Conservation (phyloP, 345 rosid species). For the Capsella bursapastoris region DNA sequence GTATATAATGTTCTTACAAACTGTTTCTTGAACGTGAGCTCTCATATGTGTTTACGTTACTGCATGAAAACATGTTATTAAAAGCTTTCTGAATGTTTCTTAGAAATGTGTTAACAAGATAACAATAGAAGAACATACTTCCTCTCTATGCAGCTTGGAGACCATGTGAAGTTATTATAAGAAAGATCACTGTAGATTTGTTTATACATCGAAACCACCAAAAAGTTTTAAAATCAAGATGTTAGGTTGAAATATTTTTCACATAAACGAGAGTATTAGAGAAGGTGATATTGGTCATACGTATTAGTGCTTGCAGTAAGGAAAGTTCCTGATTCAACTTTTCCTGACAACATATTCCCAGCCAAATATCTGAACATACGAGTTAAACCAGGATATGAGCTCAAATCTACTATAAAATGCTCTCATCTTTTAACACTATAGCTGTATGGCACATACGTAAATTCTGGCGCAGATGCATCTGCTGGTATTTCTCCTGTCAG, state of each 20-base stretch:
- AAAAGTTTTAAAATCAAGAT: background rate
- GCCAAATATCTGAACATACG: conserved; percentile 36
- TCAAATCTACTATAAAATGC: background rate
- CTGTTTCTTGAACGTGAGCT: conserved; percentile 36
- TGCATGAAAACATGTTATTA: conserved; percentile 22
- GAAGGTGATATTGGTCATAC: conserved; percentile 28
- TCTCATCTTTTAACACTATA: background rate
- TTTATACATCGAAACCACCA: background rate
- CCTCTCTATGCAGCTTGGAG: conserved; percentile 41
- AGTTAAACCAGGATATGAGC: conserved; percentile 3
- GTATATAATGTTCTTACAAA: conserved; percentile 33
- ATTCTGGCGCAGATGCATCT: conserved; percentile 33
- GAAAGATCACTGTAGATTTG: conserved; percentile 44
- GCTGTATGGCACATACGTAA: conserved; percentile 19
- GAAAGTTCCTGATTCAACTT: conserved; percentile 43
- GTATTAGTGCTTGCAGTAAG: conserved; percentile 47
- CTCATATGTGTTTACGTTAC: conserved; percentile 42
- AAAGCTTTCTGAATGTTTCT: background rate
- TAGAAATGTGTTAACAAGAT: background rate
- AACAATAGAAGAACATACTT: conserved; percentile 27
- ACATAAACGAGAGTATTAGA: background rate
- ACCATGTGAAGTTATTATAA: conserved; percentile 46
- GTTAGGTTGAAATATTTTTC: conserved; percentile 7
- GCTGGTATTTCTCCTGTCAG: conserved; percentile 43
- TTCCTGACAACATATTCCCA: conserved; percentile 45